Base-by-base conservation (phyloP, 306 rosid species). In the Argentina anserina region DNA sequence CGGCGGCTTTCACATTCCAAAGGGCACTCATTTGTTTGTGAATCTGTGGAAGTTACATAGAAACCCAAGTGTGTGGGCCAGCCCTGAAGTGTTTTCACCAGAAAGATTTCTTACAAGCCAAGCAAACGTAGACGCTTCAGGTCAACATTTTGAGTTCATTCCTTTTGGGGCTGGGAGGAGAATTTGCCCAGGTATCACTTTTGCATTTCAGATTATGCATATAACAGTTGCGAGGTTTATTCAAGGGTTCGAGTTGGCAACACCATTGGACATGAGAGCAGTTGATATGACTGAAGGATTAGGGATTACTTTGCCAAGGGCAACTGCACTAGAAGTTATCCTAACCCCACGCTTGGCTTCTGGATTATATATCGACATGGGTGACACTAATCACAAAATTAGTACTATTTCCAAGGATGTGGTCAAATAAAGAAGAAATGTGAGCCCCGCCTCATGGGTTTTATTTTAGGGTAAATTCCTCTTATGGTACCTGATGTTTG, bases 31-130 rank as follows among this genome's bases (percentile, higher is more conserved):
- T 28, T 75, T 84, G 20, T 72, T 81, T 5, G 87, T 82, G 28
- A 89, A 89, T 56, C 77, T 79, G 12, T 89, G 88, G 90, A 89
- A 79, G 67, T 45, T 89, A 21, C 96, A 83, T 10, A 81, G 96
- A 58, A 87, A 89, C 58, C 88, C 88, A 17, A 69, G 18, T 14
- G n/a, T 80, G 29, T 89, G 92, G 92, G 3, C 59, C 0, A 76
- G 85, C 29, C 82, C 86, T 0, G 87, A 83, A 15, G 63, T 40
- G 12, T 89, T 89, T 74, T 25, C 23, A 18, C 96, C 90, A 0
- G 87, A 87, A 36, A 85, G 92, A 66, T 84, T 89, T 62, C 61
- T 85, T 3, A 76, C 52, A 10, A 47, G 39, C 3, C 78, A 53
- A 37, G 83, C 80, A 26, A 77, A 78, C 8, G 0, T 83, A 1